Evolutionary conservation across 2,329 filamentous ascomycete species (phyloP), one percentile per base, ranked within the genome.

Genomic region (Xylariaceae sp.): DNA sequence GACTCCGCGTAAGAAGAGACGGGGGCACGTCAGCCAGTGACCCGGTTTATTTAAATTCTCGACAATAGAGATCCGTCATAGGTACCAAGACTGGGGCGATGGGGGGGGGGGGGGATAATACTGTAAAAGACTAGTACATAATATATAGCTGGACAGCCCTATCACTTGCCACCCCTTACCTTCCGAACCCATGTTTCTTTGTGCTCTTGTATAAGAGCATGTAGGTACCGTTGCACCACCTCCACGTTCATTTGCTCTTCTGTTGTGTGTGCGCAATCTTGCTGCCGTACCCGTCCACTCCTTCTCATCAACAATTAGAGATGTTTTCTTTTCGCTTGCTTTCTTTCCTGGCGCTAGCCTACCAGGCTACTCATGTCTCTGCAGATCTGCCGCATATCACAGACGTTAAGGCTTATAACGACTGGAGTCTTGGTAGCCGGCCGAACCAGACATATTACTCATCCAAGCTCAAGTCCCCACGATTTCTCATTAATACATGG

Each of bases 371-470:
- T 31, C 50, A 31, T 6, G 57, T 56, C 12, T 34, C 48, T 18
- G 59, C 59, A 1, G 59, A 60, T 33, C 18, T 53, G 31, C 51
- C 59, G 18, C 33, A 54, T 28, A 44, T 60, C 34, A 55, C 55
- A 11, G 58, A 60, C 12, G 39, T 48, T 17, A 55, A 42, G 5
- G 60, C 41, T 18, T 62, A 56, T 34, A 61, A 61, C 39, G 45
- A 17, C 42, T 58, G 60, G 51, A 53, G 31, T 6, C 60, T 53
- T 22, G 60, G 60, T 19, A 51, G 53, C 47, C 50, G 58, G 9
- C 59, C 58, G 2, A 61, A 59, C 48, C 60, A 63, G 53, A 60
- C 59, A 18, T 63, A 58, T 39, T 22, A 55, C 19, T 62, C 60
- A 18, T 59, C 57, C 5, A 36, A 38, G 22, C 40, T 63, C 19